Evolutionary conservation across 139 green algal genomes (phyloP), one percentile per base, ranked within the genome.

Genomic region (Coccomyxa sp.): DNA sequence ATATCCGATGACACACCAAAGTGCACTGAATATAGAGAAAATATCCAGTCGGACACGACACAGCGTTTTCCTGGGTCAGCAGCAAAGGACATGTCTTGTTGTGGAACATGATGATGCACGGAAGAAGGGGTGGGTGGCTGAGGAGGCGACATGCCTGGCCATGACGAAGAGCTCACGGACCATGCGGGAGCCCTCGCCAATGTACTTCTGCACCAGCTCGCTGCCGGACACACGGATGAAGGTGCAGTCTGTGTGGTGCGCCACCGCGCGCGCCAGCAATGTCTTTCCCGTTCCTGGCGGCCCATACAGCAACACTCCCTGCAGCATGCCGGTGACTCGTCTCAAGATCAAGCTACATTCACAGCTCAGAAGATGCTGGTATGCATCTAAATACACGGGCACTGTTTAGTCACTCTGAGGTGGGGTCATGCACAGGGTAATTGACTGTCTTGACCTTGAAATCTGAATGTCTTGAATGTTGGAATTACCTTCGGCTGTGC

Each of bases 201-300:
- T 99, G 93, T 99, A 99, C 91, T 99, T 99, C 83, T 99, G 97
- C 67, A 99, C 97, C 58, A 99, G 92, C 92, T 99, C 97, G 13
- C 89, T 95, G 38, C 97, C 97, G 0, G 90, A 96, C 32, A 99
- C 97, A 58, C 97, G 92, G 87, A 99, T 99, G 93, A 99, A 99
- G 45, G 97, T 99, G 91, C 97, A 99, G 90, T 99, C 97, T 23
- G 97, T 99, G 93, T 99, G 97, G 87, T 99, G 97, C 23, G 97
- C 97, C 76, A 99, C 97, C 13, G 97, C 97, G 58, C 97, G 88
- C 38, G 96, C 96, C 59, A 99, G 90, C 79, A 83, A 59, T 12
- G 90, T 91, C 82, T 95, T 95, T 78, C 94, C 95, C 18, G 94
- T 97, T 14, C 95, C 95, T 16, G 95, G 95, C 0, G 96, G 96